These are phyloP conservation scores for Wickerhamomyces rabaulensis DNA, from an alignment of 805 yeast species.

Conservation along the genomic window DNA sequence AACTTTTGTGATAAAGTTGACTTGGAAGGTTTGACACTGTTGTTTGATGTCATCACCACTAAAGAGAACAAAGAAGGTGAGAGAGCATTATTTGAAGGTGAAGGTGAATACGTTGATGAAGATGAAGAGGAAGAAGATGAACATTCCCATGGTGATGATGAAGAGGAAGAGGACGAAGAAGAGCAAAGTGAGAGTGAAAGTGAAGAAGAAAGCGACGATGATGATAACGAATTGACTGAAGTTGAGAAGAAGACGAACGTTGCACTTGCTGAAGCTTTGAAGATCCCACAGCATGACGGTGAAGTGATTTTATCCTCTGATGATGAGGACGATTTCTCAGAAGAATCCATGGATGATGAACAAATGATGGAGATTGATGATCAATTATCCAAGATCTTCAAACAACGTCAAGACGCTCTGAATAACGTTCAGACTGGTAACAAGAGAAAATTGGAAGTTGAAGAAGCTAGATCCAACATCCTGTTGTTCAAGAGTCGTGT, in stretches of 20 bases:
- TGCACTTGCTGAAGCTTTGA: constrained; percentile 66
- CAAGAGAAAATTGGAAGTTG: constrained; percentile 66
- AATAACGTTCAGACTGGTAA: constrained; percentile 52
- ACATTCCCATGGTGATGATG: constrained; percentile 30
- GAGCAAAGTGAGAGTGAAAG: constrained; percentile 26
- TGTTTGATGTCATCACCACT: constrained; percentile 53
- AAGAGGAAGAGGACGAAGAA: constrained; percentile 25
- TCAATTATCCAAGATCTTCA: constrained; percentile 76
- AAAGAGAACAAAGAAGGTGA: constrained; percentile 84
- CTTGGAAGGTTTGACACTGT: constrained; percentile 38
- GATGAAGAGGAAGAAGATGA: constrained; percentile 39
- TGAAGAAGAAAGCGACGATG: constrained; percentile 28
- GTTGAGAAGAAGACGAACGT: constrained; percentile 51
- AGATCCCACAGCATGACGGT: constrained; percentile 45
- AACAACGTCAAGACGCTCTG: constrained; percentile 70
- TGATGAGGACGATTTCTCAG: constrained; percentile 51
- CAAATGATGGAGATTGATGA: constrained; percentile 93
- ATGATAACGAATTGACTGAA: constrained; percentile 26
- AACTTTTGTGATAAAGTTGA: constrained; percentile 45
- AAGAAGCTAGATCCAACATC: constrained; percentile 75
- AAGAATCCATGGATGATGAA: constrained; percentile 91
- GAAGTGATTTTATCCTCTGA: constrained; percentile 36
- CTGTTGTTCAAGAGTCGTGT: constrained; percentile 72
- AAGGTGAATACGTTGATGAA: constrained; percentile 42
- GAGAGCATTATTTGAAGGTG: constrained; percentile 64